phyloP scores from a whole-genome alignment of 768 basidiomycete genomes.

The Trametes maxima region DNA sequence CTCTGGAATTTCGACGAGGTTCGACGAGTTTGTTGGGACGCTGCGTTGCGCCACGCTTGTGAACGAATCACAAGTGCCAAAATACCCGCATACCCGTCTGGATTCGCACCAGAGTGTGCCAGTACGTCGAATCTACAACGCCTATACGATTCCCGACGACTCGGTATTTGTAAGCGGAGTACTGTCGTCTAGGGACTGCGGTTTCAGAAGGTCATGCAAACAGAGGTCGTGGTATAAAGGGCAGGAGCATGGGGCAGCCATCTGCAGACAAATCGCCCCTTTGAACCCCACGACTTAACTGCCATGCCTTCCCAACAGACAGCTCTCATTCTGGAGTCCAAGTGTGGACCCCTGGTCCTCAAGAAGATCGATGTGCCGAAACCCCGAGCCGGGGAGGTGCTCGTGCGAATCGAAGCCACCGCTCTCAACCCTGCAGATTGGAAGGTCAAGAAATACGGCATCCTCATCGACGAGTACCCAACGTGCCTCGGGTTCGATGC shows the following conservation, averaged over 20 bases:
- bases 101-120: too few species aligned
- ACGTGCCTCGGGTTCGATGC: constrained; percentile 41
- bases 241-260: background rate
- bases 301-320: constrained; percentile 20
- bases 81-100: too few species aligned
- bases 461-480: constrained; percentile 42
- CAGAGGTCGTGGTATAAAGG: background rate
- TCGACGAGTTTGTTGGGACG: too few species aligned
- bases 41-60: too few species aligned
- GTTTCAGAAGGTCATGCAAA: background rate
- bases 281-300: background rate
- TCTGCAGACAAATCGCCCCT: background rate
- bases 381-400: constrained; percentile 29
- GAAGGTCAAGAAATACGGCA: constrained; percentile 33
- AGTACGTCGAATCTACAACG: too few species aligned
- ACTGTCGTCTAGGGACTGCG: too few species aligned
- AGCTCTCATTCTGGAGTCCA: constrained; percentile 21
- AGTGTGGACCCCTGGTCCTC: constrained; percentile 11
- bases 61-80: too few species aligned
- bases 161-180: too few species aligned
- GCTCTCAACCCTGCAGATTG: constrained; percentile 40
- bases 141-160: too few species aligned
- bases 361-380: constrained; percentile 6
- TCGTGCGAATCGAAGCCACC: constrained; percentile 33
- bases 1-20: too few species aligned